phyloP scores from a whole-genome alignment of 805 yeast species.

The Yarrowia sp. region DNA sequence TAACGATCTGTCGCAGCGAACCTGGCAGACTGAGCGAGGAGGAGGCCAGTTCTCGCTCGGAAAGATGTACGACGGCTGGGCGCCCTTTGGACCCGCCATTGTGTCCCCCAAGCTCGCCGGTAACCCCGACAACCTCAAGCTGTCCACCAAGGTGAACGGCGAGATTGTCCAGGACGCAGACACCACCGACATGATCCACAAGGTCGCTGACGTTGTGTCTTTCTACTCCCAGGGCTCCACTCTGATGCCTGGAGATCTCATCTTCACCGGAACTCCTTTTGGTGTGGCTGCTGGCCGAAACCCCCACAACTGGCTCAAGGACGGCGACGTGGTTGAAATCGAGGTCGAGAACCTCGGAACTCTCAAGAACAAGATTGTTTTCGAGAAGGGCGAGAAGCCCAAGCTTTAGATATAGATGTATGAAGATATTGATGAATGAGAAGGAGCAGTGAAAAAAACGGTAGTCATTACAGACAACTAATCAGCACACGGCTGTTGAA shows the following conservation, averaged over 20 bases:
- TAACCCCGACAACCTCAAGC: conserved; percentile 51
- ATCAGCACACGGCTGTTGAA: no score
- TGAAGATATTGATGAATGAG: not conserved
- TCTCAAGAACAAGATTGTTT: conserved; percentile 52
- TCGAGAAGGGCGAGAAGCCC: conserved; percentile 45
- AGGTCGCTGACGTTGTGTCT: conserved; percentile 54
- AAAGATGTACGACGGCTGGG: conserved; percentile 63
- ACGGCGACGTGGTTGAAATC: conserved; percentile 57
- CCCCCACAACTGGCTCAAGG: conserved; percentile 54
- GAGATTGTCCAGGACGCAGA: conserved; percentile 56
- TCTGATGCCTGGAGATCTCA: conserved; percentile 60
- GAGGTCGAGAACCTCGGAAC: conserved; percentile 56
- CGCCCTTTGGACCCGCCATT: conserved; percentile 64
- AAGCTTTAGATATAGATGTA: conserved; percentile 13
- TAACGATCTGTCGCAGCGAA: conserved; percentile 63
- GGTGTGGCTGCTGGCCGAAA: conserved; percentile 59
- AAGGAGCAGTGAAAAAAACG: not conserved
- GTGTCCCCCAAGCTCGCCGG: conserved; percentile 51
- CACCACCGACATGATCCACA: conserved; percentile 60
- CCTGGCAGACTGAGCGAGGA: conserved; percentile 62
- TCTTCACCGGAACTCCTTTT: conserved; percentile 64
- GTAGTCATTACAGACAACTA: no score
- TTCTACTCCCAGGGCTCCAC: conserved; percentile 62
- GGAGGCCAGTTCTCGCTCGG: conserved; percentile 62
- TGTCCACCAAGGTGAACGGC: conserved; percentile 57